Percentiles rank a stretch among this genome's conserved stretches.
Conservation (phyloP, 1,284 basidiomycete species). For the Cronartium quercuum region DNA sequence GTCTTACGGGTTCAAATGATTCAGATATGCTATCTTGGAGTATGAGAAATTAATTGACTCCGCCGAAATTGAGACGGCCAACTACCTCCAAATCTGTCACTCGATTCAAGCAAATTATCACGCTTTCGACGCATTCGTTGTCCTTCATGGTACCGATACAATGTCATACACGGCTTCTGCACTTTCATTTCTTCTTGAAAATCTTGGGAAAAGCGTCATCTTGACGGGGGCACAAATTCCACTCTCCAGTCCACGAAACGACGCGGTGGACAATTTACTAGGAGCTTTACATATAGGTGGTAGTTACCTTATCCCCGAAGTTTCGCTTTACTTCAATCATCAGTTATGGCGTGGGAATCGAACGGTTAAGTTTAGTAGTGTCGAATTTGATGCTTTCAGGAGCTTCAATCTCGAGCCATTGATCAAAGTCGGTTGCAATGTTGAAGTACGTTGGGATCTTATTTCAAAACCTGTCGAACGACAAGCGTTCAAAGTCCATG, state of each 20-base stretch:
- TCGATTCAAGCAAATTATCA: constrained; percentile 85
- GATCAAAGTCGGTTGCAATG: constrained; percentile 85
- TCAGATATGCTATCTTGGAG: constrained; percentile 52
- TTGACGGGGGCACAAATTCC: constrained; percentile 89
- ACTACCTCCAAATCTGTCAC: constrained; percentile 80
- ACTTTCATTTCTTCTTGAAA: constrained; percentile 79
- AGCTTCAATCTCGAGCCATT: constrained; percentile 79
- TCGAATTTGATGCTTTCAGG: constrained; percentile 75
- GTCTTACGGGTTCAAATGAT: too few relatives aligned
- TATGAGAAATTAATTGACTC: constrained; percentile 82
- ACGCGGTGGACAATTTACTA: constrained; percentile 80
- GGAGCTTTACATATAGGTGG: constrained; percentile 81
- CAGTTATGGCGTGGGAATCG: constrained; percentile 78
- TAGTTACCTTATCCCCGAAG: constrained; percentile 76
- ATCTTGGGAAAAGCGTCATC: constrained; percentile 73
- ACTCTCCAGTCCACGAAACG: constrained; percentile 75
- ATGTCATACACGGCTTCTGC: constrained; percentile 84
- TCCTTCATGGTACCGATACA: constrained; percentile 88
- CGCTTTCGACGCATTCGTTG: constrained; percentile 77
- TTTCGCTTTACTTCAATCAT: constrained; percentile 78
- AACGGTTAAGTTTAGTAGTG: constrained; percentile 68
- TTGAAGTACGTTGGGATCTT: constrained; percentile 51
- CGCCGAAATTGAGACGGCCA: constrained; percentile 72
- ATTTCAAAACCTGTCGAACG: constrained; percentile 37
- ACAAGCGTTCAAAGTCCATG: constrained; percentile 66